A percentile compares a stretch with the other conserved stretches of the same genome.
These are phyloP conservation scores for Bodo saltans DNA, from an alignment of 78 protist genomes.

Conservation along the genomic window DNA sequence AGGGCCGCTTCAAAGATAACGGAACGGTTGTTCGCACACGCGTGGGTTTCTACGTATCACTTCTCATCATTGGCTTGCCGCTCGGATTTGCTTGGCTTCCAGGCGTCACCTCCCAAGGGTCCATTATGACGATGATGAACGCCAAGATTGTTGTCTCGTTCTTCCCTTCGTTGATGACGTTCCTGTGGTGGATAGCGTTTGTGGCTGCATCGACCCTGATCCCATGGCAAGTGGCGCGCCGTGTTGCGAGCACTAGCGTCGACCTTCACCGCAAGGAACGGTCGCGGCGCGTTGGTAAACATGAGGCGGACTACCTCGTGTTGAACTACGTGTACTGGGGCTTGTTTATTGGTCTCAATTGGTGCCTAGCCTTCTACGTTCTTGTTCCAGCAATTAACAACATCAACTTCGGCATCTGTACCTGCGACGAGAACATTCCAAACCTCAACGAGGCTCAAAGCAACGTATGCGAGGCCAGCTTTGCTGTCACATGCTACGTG, in stretches of 20 bases:
- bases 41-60: not conserved
- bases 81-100: not conserved
- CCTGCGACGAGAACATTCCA: not conserved
- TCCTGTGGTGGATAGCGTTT: not conserved
- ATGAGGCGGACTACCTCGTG: not conserved
- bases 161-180: not conserved
- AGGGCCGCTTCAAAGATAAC: not conserved
- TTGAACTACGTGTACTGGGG: conserved; percentile 10
- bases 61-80: not conserved
- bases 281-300: not conserved
- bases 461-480: not conserved
- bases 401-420: not conserved
- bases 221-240: not conserved
- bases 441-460: not conserved
- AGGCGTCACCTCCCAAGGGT: not conserved
- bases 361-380: not conserved
- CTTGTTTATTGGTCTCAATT: conserved; percentile 8
- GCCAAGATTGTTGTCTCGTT: not conserved
- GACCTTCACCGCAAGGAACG: not conserved
- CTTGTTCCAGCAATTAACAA: conserved; percentile 15
- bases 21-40: not conserved
- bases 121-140: not conserved
- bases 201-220: not conserved
- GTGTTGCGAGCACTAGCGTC: not conserved
- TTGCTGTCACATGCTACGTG: not conserved